Conservation (phyloP, 805 yeast genomes). For the Candida vartiovaarae region DNA sequence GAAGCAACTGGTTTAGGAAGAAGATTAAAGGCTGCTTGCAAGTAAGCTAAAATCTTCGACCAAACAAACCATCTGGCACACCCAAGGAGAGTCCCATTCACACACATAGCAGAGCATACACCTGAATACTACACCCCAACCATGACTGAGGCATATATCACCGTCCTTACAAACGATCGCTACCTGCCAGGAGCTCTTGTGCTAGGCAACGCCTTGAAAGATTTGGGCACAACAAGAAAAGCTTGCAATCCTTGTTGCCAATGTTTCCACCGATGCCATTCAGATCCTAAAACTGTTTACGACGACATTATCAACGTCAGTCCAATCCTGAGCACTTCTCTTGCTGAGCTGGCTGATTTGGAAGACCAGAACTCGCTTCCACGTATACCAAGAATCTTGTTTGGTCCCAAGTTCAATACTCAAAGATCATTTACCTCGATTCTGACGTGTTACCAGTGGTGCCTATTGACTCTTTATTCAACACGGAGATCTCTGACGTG, state of each 20-base stretch:
- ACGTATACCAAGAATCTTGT: conserved; percentile 42
- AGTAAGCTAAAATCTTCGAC: too few relatives aligned
- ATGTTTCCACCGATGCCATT: conserved; percentile 20
- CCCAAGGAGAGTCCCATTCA: too few relatives aligned
- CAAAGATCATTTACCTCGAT: conserved; percentile 52
- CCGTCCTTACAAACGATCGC: conserved; percentile 38
- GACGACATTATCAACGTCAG: conserved; percentile 24
- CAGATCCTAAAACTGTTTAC: conserved; percentile 14
- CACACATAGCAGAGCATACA: too few relatives aligned
- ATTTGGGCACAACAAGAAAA: conserved; percentile 7
- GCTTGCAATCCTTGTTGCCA: conserved; percentile 11
- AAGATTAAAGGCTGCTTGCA: too few relatives aligned
- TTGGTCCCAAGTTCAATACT: conserved; percentile 37
- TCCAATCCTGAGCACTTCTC: conserved; percentile 14
- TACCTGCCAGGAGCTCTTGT: conserved; percentile 53
- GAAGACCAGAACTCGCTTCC: conserved; percentile 42
- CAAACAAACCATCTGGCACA: too few relatives aligned
- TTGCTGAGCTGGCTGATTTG: conserved; percentile 25
- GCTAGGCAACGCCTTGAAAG: conserved; percentile 32
- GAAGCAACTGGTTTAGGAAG: too few relatives aligned
- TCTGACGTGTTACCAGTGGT: conserved; percentile 48
- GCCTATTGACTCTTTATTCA: conserved; percentile 20
- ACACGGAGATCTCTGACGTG: conserved; percentile 16
- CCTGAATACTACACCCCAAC: too few relatives aligned
- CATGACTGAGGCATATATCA: conserved; percentile 30